Evolutionary conservation across 2,329 filamentous ascomycete species (phyloP), one percentile per base, ranked within the genome.

Genomic region (Xylariaceae sp.): DNA sequence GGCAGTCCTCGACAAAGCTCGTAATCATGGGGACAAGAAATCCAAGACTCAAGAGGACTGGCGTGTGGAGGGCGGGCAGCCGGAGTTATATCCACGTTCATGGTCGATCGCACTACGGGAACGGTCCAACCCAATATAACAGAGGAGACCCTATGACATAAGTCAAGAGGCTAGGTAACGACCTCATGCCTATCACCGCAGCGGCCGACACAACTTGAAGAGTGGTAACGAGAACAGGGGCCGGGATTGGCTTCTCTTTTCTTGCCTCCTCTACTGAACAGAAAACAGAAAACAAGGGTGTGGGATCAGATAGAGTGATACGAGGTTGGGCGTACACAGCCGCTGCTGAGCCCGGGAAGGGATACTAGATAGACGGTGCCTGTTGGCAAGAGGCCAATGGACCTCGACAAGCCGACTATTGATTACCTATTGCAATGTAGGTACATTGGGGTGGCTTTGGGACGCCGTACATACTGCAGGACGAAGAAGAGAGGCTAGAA

Each of bases 321-420:
- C 59, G 53, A 63, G 53, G 50, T 53, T 56, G 49, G 50, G 30
- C 26, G 47, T 55, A 39, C 51, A 41, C 26, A 26, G 26, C 26
- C 26, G 26, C 26, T 8, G 26, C 26, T 26, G 29, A 47, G 39
- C 40, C 54, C 51, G 46, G 32, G 30, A 47, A 47, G 22, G 41
- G 15, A 48, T 21, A 34, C 16, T 39, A 18, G 45, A 26, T 30
- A 26, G 22, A 46, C 34, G 26, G n/a, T n/a, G n/a, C n/a, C n/a
- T n/a, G n/a, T 41, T 18, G 36, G 26, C 22, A 22, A 34, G 30
- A 47, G 22, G 15, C 48, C 47, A 54, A 52, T 56, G 34, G 39
- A n/a, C n/a, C n/a, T n/a, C n/a, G n/a, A 22, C 29, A 41, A 30
- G 16, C 21, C 4, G 30, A 22, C 10, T 6, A 41, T 10, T 12